Evolutionary conservation across 177 flowering plant genomes (phyloP).

Genomic region (Vitis hybrid): DNA sequence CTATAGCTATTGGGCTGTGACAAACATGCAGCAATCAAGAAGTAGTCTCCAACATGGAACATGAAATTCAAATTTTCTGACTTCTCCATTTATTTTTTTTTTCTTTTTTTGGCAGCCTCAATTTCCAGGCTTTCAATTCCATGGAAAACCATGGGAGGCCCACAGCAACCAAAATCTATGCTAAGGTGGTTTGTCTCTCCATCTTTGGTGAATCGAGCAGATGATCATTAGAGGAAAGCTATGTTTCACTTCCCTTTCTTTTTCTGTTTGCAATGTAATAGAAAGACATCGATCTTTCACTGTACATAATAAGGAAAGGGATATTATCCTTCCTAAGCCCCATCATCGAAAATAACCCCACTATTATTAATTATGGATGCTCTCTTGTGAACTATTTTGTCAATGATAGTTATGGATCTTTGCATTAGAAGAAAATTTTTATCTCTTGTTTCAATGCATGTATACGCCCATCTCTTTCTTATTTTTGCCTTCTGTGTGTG

Average conservation of each 20-base stretch:
- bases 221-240: not conserved
- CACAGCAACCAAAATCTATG: conserved; percentile 19
- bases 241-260: not conserved
- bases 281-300: not conserved
- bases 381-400: too few species aligned
- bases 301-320: not conserved
- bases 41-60: conserved; percentile 12
- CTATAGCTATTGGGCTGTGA: conserved; percentile 6
- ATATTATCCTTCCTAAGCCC: not conserved
- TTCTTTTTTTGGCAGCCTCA: conserved; percentile 31
- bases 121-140: conserved; percentile 28
- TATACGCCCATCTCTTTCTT: too few species aligned
- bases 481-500: too few species aligned
- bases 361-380: not conserved
- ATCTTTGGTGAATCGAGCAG: conserved; percentile 1
- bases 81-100: not conserved
- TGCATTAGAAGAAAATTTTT: too few species aligned
- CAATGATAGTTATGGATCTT: too few species aligned
- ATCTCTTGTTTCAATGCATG: too few species aligned
- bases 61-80: conserved; percentile 4
- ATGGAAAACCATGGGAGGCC: conserved; percentile 35
- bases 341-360: not conserved
- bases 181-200: conserved; percentile 1
- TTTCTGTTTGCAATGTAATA: conserved; percentile 7
- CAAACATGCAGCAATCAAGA: conserved; percentile 8